A percentile compares a stretch with the other conserved stretches of the same genome.
These are phyloP conservation scores for Rhodotorula sp. DNA, from an alignment of 1,284 basidiomycete species.

Conservation along the genomic window DNA sequence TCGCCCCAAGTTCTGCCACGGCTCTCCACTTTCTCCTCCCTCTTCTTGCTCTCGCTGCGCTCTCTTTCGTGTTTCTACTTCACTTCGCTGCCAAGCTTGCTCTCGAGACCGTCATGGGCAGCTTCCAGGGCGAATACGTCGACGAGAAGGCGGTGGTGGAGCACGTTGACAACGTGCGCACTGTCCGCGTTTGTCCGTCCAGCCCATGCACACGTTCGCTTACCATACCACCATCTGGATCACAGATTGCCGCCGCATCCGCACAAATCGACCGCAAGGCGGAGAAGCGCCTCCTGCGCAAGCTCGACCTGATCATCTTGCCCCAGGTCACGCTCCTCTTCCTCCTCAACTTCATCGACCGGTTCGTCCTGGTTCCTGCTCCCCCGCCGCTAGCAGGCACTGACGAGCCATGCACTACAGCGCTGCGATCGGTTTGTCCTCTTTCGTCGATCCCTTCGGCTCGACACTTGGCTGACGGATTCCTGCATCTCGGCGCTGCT, in stretches of 20 bases:
- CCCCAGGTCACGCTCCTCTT: constrained; percentile 33
- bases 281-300: constrained; percentile 36
- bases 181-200: background rate
- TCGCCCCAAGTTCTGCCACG: background rate
- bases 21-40: background rate
- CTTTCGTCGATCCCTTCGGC: no score
- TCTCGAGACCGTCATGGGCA: background rate
- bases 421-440: no score
- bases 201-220: background rate
- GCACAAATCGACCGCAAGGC: constrained; percentile 14
- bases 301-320: constrained; percentile 37
- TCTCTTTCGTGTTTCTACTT: no score
- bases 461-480: no score
- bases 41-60: background rate
- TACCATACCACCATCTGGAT: background rate
- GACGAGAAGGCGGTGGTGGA: constrained; percentile 30
- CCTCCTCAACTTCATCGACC: constrained; percentile 37
- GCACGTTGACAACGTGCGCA: constrained; percentile 28
- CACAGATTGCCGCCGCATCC: background rate
- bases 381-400: background rate
- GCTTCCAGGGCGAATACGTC: constrained; percentile 14
- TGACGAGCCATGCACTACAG: background rate
- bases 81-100: background rate
- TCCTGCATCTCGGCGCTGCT: no score
- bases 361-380: background rate